Conservation (phyloP, 495 filamentous ascomycete genomes). For the Letharia columbiana region DNA sequence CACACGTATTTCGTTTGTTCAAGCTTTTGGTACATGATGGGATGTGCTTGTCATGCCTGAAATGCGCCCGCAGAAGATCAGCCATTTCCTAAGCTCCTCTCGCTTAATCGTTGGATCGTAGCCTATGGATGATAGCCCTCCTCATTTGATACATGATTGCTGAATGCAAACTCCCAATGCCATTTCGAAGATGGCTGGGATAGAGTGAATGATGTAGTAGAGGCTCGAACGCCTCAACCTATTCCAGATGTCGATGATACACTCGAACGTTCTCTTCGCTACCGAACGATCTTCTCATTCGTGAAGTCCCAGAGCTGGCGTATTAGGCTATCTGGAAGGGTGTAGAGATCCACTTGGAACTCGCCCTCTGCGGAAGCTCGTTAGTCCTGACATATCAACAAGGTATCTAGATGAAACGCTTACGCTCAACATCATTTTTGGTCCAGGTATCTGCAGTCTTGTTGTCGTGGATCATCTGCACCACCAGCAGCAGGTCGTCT, state of each 20-base stretch:
- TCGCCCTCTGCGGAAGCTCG: constrained; percentile 62
- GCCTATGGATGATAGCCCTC: too few species aligned
- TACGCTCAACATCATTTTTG: constrained; percentile 93
- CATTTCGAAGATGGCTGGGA: neutral
- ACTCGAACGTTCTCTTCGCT: neutral
- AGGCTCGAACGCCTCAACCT: neutral
- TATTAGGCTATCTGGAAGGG: constrained; percentile 65
- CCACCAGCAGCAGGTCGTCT: constrained; percentile 86
- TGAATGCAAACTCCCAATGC: neutral
- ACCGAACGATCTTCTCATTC: constrained; percentile 31
- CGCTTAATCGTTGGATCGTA: constrained; percentile 2
- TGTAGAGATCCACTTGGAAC: constrained; percentile 97
- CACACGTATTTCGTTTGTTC: neutral
- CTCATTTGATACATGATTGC: constrained; percentile 1
- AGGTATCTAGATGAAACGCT: constrained; percentile 28
- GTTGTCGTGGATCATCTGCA: constrained; percentile 96
- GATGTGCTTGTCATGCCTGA: neutral
- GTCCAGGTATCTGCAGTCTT: constrained; percentile 87
- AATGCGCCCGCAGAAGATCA: constrained; percentile 2
- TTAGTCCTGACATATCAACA: neutral
- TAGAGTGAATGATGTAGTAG: neutral
- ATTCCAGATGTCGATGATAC: neutral
- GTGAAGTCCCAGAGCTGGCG: constrained; percentile 95
- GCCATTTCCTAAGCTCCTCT: neutral
- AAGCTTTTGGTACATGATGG: constrained; percentile 9